A percentile compares a stretch with the other conserved stretches of the same genome.
phyloP scores from a whole-genome alignment of 164 flowering plant genomes.

The Magnolia kwangsiensis region DNA sequence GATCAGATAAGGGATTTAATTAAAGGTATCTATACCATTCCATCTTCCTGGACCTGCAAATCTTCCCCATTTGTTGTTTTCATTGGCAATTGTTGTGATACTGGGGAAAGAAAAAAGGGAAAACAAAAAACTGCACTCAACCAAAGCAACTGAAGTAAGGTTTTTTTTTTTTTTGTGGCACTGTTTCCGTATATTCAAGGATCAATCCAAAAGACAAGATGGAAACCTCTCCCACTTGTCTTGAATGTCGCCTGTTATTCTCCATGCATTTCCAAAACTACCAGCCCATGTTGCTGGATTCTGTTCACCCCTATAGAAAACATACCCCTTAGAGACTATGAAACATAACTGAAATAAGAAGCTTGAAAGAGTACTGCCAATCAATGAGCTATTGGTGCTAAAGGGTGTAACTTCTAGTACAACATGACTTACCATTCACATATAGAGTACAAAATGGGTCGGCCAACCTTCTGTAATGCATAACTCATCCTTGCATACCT shows the following conservation, averaged over 20 bases:
- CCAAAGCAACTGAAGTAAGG: neutral
- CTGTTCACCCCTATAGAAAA: slow-evolving; percentile 37
- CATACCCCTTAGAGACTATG: neutral
- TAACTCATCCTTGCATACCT: slow-evolving; percentile 41
- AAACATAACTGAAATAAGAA: neutral
- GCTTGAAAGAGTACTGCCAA: neutral
- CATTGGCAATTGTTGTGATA: slow-evolving; percentile 41
- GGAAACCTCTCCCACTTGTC: slow-evolving; percentile 47
- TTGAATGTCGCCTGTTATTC: slow-evolving; percentile 48
- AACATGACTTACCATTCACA: slow-evolving; percentile 39
- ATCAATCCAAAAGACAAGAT: neutral
- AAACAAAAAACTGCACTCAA: neutral
- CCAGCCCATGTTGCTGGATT: slow-evolving; percentile 51
- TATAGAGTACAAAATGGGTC: slow-evolving; percentile 37
- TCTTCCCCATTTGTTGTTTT: slow-evolving; percentile 42
- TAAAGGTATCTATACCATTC: slow-evolving; percentile 37
- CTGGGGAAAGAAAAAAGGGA: slow-evolving; percentile 27
- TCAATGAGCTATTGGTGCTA: neutral
- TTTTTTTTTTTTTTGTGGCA: neutral
- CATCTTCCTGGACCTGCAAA: slow-evolving; percentile 54
- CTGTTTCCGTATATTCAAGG: neutral
- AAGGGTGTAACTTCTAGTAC: neutral
- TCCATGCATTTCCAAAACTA: slow-evolving; percentile 39
- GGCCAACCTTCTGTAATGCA: slow-evolving; percentile 33
- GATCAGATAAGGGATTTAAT: neutral